Base-by-base conservation (phyloP, 2,329 filamentous ascomycete genomes). In the Boeremia exigua region DNA sequence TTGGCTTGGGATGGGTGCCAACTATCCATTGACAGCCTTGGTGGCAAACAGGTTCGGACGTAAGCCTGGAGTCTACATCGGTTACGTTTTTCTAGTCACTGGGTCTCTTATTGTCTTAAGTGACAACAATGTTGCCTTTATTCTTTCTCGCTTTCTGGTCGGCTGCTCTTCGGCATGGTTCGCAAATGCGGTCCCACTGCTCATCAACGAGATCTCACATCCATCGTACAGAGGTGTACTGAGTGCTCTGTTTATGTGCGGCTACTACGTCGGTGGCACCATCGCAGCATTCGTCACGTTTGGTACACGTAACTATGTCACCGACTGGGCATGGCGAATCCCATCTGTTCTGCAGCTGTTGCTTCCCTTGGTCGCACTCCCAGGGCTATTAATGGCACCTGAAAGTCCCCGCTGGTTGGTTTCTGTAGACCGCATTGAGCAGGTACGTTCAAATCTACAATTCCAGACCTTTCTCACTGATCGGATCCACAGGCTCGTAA, bases 361-460 rank as follows among this genome's bases (percentile, higher is more conserved):
- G 9, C 37, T 40, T 11, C 38, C 51, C 1, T 15, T 55, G 2
- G 4, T 58, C 15, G 78, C 74, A 52, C 67, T 71, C 12, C 79
- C 81, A n/a, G 79, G 80, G 6, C 58, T 79, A 17, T 46, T 80
- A 8, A 63, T 71, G 25, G 67, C 68, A 50, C 69, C 72, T 57
- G 52, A 75, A 73, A 58, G 66, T 71, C 39, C 81, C 6, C 61
- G 83, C 12, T 78, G 80, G 4, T 68, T 83, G 36, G 76, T 84
- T 5, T 70, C 83, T 0, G 79, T 78, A 7, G 82, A 81, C 2
- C 15, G 47, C 11, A n/a, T 82, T 47, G 79, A 82, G 4, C 56
- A 67, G 37, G 47, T 50, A 19, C 4, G 32, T n/a, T 19, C 11
- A 8, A 11, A 37, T 19, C 3, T 10, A 11, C 15, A 19, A 8